phyloP scores from a whole-genome alignment of 1,284 basidiomycete genomes.

The Meira nashicola region DNA sequence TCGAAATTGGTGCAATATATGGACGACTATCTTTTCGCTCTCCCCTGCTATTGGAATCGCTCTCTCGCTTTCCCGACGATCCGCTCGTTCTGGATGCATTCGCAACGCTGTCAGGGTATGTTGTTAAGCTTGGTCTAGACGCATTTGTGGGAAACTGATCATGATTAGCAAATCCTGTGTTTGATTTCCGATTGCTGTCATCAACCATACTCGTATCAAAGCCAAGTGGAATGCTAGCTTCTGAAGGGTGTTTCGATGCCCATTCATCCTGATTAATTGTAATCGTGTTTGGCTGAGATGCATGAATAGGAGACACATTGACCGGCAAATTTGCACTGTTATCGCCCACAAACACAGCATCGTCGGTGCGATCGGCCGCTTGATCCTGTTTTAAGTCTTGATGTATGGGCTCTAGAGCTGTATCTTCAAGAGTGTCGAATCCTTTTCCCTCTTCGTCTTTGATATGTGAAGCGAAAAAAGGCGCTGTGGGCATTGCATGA shows the following conservation, averaged over 20 bases:
- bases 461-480: no score
- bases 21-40: neutral
- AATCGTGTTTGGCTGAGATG: neutral
- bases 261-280: neutral
- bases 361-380: no score
- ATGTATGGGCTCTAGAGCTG: no score
- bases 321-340: no score
- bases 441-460: no score
- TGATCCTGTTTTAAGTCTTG: no score
- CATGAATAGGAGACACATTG: neutral
- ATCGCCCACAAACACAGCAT: no score
- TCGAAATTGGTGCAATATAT: neutral
- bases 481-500: neutral
- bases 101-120: neutral
- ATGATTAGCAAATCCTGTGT: neutral
- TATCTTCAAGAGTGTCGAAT: no score
- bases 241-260: neutral
- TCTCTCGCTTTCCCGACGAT: constrained; percentile 1
- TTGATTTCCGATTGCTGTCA: neutral
- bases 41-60: neutral
- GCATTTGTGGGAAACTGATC: neutral
- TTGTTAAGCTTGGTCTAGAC: neutral
- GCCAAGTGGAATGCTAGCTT: neutral
- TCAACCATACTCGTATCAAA: neutral
- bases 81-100: neutral